Conservation (phyloP, 345 rosid genomes). For the Salix exigua region DNA sequence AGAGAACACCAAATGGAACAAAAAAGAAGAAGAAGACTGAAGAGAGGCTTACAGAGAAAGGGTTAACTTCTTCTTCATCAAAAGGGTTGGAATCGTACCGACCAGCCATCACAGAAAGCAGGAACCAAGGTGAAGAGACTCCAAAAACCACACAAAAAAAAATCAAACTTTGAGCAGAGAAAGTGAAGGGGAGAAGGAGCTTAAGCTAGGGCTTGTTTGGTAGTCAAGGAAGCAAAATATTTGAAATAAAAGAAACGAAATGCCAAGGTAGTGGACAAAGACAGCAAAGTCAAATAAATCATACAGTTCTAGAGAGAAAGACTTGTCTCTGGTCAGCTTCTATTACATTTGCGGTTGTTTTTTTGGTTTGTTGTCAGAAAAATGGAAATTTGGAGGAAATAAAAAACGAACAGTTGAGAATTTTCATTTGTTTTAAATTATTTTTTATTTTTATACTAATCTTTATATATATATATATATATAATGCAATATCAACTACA, state of each 20-base stretch:
- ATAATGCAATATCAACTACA: no score
- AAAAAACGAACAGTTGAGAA: no score
- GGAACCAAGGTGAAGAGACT: not conserved
- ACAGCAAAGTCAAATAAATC: not conserved
- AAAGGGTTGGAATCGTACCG: slow-evolving; percentile 83
- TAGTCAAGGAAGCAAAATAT: slow-evolving; percentile 14
- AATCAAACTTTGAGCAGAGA: not conserved
- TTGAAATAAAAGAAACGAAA: not conserved
- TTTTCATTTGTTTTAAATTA: no score
- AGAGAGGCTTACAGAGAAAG: slow-evolving; percentile 70
- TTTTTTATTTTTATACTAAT: no score
- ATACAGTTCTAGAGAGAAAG: slow-evolving; percentile 8
- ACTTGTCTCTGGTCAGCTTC: slow-evolving; percentile 5
- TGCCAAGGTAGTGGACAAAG: not conserved
- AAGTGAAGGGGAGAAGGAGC: not conserved
- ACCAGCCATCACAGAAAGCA: slow-evolving; percentile 53
- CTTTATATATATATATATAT: no score
- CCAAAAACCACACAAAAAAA: not conserved
- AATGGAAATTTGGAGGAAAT: not conserved
- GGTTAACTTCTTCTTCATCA: slow-evolving; percentile 90
- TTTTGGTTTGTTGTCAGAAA: not conserved
- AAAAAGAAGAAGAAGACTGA: not conserved
- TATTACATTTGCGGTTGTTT: not conserved
- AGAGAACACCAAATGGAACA: not conserved
- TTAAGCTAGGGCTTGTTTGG: not conserved